These are phyloP conservation scores for Apiospora arundinis DNA, from an alignment of 2,329 filamentous ascomycete species.

Conservation along the genomic window DNA sequence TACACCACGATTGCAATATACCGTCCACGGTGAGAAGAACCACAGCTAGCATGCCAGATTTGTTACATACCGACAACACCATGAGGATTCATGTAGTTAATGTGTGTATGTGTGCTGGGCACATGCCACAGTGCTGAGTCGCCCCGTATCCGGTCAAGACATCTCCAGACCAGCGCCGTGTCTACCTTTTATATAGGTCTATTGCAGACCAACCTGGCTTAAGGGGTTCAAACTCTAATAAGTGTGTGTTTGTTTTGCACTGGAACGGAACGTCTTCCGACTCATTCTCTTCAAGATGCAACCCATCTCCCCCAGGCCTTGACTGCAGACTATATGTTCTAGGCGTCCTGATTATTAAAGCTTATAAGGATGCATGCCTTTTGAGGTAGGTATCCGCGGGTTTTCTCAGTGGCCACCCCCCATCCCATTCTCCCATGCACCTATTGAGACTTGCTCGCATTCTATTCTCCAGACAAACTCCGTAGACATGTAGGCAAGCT, in stretches of 20 bases:
- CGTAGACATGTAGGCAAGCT: neutral
- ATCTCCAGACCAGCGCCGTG: neutral
- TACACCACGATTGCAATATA: neutral
- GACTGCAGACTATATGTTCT: conserved; percentile 2
- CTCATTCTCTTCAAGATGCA: conserved; percentile 13
- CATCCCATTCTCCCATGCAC: neutral
- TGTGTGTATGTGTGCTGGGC: neutral
- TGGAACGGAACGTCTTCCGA: conserved; percentile 13
- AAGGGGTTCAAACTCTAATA: conserved; percentile 18
- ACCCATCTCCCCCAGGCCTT: neutral
- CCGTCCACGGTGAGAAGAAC: neutral
- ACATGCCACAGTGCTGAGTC: neutral
- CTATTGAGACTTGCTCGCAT: neutral
- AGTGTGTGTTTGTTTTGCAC: neutral
- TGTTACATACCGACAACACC: neutral
- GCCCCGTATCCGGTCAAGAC: conserved; percentile 6
- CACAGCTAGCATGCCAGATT: neutral
- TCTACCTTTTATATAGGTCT: neutral
- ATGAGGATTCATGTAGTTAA: neutral
- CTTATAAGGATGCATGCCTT: conserved; percentile 6
- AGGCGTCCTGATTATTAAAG: conserved; percentile 9
- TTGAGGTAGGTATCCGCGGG: conserved; percentile 7
- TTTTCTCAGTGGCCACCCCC: neutral
- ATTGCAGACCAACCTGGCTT: neutral
- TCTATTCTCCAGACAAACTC: neutral